Conservation (phyloP, 169 alveolate genomes). For the Eimeria zaria region DNA sequence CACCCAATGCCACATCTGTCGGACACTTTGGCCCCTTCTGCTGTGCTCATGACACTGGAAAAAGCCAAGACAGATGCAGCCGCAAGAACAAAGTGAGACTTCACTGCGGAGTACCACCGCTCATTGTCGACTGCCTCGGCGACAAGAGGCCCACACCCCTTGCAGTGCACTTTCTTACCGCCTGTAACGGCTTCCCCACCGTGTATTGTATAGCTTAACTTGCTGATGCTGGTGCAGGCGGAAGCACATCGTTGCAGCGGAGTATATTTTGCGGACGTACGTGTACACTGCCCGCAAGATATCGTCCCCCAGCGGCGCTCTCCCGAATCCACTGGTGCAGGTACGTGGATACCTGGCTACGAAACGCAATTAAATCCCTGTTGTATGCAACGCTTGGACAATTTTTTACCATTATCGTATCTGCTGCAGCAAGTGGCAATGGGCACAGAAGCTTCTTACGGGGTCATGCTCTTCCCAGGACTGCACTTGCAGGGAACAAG, state of each 20-base stretch:
- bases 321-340: slow-evolving; percentile 91
- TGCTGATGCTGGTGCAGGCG: slow-evolving; percentile 86
- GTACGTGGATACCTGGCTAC: neutral
- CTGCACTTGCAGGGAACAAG: neutral
- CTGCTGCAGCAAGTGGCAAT: neutral
- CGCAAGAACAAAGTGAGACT: slow-evolving; percentile 87
- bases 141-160: neutral
- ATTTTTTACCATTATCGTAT: neutral
- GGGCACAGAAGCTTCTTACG: neutral
- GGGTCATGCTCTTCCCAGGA: neutral
- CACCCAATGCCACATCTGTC: slow-evolving; percentile 87
- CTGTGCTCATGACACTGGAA: slow-evolving; percentile 88
- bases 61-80: slow-evolving; percentile 89
- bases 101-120: neutral
- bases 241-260: slow-evolving; percentile 89
- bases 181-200: neutral
- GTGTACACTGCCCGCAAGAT: slow-evolving; percentile 92
- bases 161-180: neutral
- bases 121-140: neutral
- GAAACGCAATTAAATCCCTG: neutral
- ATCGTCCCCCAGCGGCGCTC: slow-evolving; percentile 87
- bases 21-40: slow-evolving; percentile 78
- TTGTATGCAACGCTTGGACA: neutral
- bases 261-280: slow-evolving; percentile 94
- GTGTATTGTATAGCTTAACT: neutral